These are phyloP conservation scores for Pseudogymnoascus sp. DNA, from an alignment of 2,329 filamentous ascomycete genomes.

Conservation along the genomic window DNA sequence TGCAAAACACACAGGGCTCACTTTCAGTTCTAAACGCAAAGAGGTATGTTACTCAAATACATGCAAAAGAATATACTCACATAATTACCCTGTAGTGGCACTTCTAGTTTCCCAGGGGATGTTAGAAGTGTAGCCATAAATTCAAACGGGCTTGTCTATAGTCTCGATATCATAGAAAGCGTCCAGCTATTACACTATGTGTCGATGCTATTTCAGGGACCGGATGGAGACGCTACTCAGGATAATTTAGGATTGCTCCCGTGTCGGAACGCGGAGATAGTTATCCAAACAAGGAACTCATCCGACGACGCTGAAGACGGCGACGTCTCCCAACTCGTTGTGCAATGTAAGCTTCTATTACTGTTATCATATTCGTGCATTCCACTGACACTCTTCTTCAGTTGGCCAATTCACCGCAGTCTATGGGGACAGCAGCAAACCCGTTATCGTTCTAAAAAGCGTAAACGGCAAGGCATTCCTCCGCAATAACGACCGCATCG, in stretches of 20 bases:
- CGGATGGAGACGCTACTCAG: background rate
- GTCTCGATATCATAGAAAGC: background rate
- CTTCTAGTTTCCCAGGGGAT: background rate
- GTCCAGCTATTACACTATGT: constrained; percentile 4
- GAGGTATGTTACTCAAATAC: background rate
- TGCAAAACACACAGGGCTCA: background rate
- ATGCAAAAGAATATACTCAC: background rate
- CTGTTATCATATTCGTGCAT: background rate
- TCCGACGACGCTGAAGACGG: background rate
- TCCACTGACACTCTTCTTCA: background rate
- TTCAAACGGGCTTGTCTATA: background rate
- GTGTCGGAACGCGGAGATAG: constrained; percentile 10
- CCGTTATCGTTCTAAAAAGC: background rate
- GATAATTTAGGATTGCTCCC: background rate
- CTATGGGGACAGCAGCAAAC: background rate
- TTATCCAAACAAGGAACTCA: background rate
- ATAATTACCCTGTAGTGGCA: background rate
- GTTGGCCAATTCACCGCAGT: background rate
- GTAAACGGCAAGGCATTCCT: background rate
- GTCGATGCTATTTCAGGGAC: background rate
- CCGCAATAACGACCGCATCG: background rate
- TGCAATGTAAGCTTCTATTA: background rate
- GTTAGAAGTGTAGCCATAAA: background rate
- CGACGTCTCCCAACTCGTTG: constrained; percentile 1
- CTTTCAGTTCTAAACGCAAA: background rate